These are phyloP conservation scores for Annulohypoxylon maeteangense DNA, from an alignment of 495 filamentous ascomycete species.

Conservation along the genomic window DNA sequence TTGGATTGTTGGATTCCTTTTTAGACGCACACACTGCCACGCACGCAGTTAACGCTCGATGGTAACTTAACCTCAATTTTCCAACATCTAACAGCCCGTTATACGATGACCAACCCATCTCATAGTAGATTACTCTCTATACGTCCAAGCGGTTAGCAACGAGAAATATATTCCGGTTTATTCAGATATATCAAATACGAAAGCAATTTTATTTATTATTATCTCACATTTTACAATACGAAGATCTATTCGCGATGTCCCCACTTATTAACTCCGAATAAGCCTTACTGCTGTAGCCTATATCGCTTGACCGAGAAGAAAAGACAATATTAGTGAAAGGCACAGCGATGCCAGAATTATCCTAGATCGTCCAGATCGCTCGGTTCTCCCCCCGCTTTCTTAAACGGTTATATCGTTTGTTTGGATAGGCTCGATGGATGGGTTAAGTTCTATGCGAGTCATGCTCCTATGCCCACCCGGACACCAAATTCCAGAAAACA, in stretches of 20 bases:
- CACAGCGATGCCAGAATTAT: neutral
- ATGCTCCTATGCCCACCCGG: neutral
- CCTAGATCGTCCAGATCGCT: neutral
- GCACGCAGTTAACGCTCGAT: neutral
- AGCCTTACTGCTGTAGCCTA: neutral
- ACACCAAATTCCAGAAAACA: neutral
- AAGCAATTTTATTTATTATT: neutral
- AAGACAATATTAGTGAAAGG: neutral
- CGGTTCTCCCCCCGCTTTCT: neutral
- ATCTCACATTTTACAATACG: constrained; percentile 19
- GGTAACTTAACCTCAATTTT: neutral
- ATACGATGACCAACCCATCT: neutral
- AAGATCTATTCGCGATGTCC: constrained; percentile 1
- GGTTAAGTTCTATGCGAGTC: neutral
- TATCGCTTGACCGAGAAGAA: neutral
- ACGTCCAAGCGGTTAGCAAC: neutral
- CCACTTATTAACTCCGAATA: constrained; percentile 13
- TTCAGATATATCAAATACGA: neutral
- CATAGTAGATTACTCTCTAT: neutral
- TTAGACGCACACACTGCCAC: neutral
- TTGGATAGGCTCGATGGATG: neutral
- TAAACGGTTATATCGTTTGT: neutral
- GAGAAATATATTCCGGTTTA: neutral
- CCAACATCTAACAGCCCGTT: neutral
- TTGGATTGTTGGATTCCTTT: neutral